phyloP scores from a whole-genome alignment of 768 basidiomycete species.

The Dentipellis sp. region DNA sequence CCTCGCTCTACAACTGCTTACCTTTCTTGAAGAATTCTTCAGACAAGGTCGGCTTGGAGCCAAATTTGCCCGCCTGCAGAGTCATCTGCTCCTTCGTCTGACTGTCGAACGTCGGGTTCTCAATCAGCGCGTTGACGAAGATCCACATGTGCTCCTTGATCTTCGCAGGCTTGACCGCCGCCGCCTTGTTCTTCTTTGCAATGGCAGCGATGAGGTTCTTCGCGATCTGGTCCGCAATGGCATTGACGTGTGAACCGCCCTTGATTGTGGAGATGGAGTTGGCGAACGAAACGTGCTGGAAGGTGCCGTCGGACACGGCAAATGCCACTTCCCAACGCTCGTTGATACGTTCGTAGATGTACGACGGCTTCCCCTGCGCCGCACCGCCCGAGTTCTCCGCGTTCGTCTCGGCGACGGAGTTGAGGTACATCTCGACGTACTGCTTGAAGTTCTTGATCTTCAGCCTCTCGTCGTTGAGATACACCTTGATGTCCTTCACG shows the following conservation, averaged over 20 bases:
- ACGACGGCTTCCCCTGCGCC: conserved; percentile 60
- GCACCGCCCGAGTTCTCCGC: conserved; percentile 70
- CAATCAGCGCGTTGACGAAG: conserved; percentile 91
- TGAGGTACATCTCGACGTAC: conserved; percentile 91
- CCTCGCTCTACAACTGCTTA: conserved; percentile 23
- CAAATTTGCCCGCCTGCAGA: conserved; percentile 79
- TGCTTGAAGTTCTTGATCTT: conserved; percentile 95
- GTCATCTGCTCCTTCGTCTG: conserved; percentile 98
- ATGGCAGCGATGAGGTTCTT: conserved; percentile 77
- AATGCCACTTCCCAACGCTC: conserved; percentile 94
- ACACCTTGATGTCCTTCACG: conserved; percentile 86
- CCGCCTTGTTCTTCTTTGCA: conserved; percentile 95
- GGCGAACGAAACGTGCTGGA: conserved; percentile 94
- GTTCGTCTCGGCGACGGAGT: conserved; percentile 63
- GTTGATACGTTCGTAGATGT: conserved; percentile 76
- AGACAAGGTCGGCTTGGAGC: conserved; percentile 71
- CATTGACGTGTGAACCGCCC: conserved; percentile 87
- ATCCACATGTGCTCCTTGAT: conserved; percentile 99
- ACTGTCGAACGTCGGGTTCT: conserved; percentile 98
- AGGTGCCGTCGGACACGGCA: conserved; percentile 84
- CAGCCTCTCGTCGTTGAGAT: conserved; percentile 82
- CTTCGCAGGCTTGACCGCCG: conserved; percentile 87
- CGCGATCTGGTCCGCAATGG: conserved; percentile 82
- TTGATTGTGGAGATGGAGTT: conserved; percentile 97
- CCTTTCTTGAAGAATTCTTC: conserved; percentile 98